These are phyloP conservation scores for Apiosordaria backusii DNA, from an alignment of 495 filamentous ascomycete genomes.

Conservation along the genomic window DNA sequence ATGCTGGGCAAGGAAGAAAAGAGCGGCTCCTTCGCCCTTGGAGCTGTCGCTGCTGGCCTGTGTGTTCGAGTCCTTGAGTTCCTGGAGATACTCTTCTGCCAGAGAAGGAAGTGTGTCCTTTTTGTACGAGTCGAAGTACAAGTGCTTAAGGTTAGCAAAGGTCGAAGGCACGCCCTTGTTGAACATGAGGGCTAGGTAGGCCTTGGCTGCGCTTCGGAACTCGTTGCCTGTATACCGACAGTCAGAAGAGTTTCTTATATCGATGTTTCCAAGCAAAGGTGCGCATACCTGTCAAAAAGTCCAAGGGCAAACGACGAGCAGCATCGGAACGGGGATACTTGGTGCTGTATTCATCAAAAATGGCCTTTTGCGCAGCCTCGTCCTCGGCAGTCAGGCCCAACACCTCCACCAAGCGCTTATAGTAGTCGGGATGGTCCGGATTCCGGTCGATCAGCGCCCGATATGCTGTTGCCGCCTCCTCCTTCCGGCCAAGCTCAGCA, in stretches of 20 bases:
- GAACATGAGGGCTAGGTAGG: conserved; percentile 81
- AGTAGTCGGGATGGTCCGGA: conserved; percentile 81
- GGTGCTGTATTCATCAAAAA: conserved; percentile 79
- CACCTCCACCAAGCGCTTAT: conserved; percentile 66
- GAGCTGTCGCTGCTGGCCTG: conserved; percentile 52
- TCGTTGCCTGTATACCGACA: conserved; percentile 55
- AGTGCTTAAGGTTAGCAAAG: conserved; percentile 91
- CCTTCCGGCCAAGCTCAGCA: conserved; percentile 67
- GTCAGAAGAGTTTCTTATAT: background rate
- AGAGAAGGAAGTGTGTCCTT: conserved; percentile 68
- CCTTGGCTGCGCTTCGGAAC: conserved; percentile 74
- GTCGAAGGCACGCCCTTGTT: conserved; percentile 94
- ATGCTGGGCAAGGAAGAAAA: conserved; percentile 94
- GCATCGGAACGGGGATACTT: conserved; percentile 83
- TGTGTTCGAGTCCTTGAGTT: conserved; percentile 44
- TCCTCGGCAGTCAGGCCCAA: conserved; percentile 63
- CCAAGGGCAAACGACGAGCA: conserved; percentile 77
- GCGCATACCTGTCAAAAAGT: conserved; percentile 72
- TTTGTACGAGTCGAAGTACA: conserved; percentile 76
- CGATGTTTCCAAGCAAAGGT: background rate
- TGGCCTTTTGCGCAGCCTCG: conserved; percentile 55
- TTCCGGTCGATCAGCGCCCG: conserved; percentile 78
- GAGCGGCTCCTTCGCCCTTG: conserved; percentile 69
- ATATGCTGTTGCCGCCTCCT: conserved; percentile 82
- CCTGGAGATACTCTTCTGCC: conserved; percentile 71